phyloP scores from a whole-genome alignment of 2,329 filamentous ascomycete genomes.

The Annulohypoxylon truncatum region DNA sequence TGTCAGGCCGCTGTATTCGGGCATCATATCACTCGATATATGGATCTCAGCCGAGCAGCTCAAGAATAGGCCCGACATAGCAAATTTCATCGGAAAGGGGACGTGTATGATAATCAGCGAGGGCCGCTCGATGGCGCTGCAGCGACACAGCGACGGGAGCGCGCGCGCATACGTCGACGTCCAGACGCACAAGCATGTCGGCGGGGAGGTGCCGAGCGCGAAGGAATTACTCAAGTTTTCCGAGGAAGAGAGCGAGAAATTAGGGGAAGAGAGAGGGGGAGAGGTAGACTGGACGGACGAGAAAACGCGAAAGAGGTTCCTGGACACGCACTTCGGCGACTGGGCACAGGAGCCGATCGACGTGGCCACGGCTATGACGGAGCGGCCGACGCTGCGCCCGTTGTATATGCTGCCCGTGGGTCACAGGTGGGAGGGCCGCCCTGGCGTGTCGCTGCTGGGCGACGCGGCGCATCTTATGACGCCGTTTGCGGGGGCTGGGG shows the following conservation, averaged over 20 bases:
- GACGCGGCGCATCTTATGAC: slow-evolving; percentile 64
- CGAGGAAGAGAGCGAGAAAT: not conserved
- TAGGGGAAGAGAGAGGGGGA: too few species aligned
- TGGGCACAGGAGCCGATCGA: slow-evolving; percentile 27
- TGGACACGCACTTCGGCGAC: slow-evolving; percentile 39
- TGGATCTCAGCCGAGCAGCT: slow-evolving; percentile 47
- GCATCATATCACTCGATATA: slow-evolving; percentile 54
- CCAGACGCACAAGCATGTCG: slow-evolving; percentile 14
- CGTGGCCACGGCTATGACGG: slow-evolving; percentile 27
- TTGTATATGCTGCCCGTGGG: slow-evolving; percentile 46
- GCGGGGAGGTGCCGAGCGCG: slow-evolving; percentile 17
- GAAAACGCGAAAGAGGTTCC: slow-evolving; percentile 18
- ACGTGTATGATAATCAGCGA: slow-evolving; percentile 52
- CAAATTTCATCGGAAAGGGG: slow-evolving; percentile 50
- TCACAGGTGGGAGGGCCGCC: slow-evolving; percentile 40
- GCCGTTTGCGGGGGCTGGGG: slow-evolving; percentile 61
- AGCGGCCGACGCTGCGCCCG: slow-evolving; percentile 28
- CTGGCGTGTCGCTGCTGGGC: slow-evolving; percentile 62
- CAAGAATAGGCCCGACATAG: slow-evolving; percentile 50
- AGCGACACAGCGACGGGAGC: slow-evolving; percentile 38
- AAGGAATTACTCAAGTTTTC: slow-evolving; percentile 22
- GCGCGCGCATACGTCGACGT: slow-evolving; percentile 41
- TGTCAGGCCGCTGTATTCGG: slow-evolving; percentile 53
- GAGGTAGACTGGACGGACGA: slow-evolving; percentile 41
- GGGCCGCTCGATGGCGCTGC: slow-evolving; percentile 38